phyloP scores from a whole-genome alignment of 140 eudicot species.

The Anethum foeniculum region DNA sequence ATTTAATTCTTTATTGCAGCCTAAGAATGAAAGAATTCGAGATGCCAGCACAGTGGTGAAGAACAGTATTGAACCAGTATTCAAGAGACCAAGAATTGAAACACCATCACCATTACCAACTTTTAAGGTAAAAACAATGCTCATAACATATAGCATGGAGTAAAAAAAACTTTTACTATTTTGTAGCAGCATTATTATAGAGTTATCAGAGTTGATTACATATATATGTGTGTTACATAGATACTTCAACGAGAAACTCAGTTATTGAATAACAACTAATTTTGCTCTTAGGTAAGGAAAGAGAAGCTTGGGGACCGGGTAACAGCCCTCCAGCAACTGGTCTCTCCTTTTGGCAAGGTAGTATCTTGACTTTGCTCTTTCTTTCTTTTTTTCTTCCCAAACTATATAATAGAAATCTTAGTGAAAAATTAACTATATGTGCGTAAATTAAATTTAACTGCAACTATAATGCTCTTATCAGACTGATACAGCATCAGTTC shows the following conservation, averaged over 20 bases:
- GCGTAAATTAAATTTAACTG: not conserved
- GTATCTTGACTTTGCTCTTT: not conserved
- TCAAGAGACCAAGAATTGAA: slow-evolving; percentile 60
- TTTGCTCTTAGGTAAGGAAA: slow-evolving; percentile 62
- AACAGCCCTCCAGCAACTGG: slow-evolving; percentile 94
- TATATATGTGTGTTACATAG: not conserved
- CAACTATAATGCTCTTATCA: slow-evolving; percentile 17
- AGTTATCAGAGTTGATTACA: not conserved
- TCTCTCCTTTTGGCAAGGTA: slow-evolving; percentile 99
- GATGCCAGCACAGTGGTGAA: slow-evolving; percentile 28
- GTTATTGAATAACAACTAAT: not conserved
- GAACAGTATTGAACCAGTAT: slow-evolving; percentile 40
- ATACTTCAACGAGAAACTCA: not conserved
- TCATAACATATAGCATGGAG: not conserved
- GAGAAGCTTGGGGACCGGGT: slow-evolving; percentile 96
- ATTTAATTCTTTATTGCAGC: slow-evolving; percentile 21
- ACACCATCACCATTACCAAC: slow-evolving; percentile 86
- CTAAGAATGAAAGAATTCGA: slow-evolving; percentile 32
- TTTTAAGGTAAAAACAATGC: slow-evolving; percentile 48
- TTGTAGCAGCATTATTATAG: not conserved
- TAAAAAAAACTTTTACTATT: too few species aligned
- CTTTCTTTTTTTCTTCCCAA: not conserved
- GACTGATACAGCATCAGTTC: slow-evolving; percentile 99
- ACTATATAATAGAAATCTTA: not conserved
- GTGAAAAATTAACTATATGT: not conserved